phyloP scores from a whole-genome alignment of 306 rosid genomes.

The Abrus precatorius region DNA sequence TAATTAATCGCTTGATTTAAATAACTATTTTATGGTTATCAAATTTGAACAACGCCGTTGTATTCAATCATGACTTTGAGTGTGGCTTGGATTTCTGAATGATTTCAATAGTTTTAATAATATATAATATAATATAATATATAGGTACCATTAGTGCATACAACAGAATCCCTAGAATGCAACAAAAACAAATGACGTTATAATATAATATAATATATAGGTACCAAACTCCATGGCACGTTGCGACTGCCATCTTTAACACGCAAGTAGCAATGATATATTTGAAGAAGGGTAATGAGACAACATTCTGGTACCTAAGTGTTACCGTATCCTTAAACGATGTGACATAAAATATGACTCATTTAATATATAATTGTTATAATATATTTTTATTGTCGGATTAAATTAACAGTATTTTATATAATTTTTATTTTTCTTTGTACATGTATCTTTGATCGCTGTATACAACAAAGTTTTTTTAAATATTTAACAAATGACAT shows the following conservation, averaged over 20 bases:
- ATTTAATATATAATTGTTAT: not conserved
- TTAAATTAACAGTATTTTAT: not conserved
- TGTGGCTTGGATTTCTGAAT: constrained; percentile 14
- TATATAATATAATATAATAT: not conserved
- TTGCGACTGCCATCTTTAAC: constrained; percentile 42
- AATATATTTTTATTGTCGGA: not conserved
- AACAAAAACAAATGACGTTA: constrained; percentile 48
- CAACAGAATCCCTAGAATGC: not conserved
- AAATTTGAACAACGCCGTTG: not conserved
- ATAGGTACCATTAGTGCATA: not conserved
- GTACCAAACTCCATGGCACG: constrained; percentile 37
- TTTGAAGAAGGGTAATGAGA: constrained; percentile 38
- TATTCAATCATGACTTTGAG: constrained; percentile 17
- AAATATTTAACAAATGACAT: too few species aligned
- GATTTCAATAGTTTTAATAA: constrained; percentile 11
- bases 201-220: not conserved
- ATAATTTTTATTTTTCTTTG: too few species aligned
- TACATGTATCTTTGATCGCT: too few species aligned
- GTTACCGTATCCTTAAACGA: constrained; percentile 17
- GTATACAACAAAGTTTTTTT: too few species aligned
- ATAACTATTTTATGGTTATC: constrained; percentile 8
- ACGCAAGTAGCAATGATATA: constrained; percentile 54
- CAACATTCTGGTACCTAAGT: constrained; percentile 35
- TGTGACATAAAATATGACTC: constrained; percentile 14
- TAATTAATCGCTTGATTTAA: constrained; percentile 19